Evolutionary conservation across 805 yeast genomes (phyloP).

Genomic region (Dipodascus albidus): DNA sequence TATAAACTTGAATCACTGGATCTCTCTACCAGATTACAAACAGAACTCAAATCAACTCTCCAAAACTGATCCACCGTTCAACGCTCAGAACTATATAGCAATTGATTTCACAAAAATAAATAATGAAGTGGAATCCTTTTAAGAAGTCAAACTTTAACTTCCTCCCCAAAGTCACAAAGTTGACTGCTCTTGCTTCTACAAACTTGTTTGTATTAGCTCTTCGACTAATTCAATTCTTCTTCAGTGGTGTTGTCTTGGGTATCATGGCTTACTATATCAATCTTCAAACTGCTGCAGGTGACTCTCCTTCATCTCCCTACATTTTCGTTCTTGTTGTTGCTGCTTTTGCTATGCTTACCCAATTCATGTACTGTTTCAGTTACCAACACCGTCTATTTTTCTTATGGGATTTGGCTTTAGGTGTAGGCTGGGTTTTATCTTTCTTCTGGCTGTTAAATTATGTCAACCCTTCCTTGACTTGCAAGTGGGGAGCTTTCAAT

Average conservation of each 20-base stretch:
- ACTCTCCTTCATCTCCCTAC: constrained; percentile 17
- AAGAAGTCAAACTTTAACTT: neutral
- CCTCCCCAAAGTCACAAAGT: neutral
- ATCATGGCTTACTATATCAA: constrained; percentile 18
- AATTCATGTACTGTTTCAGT: constrained; percentile 19
- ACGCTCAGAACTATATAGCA: too few species aligned
- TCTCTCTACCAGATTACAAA: too few species aligned
- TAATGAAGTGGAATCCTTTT: neutral
- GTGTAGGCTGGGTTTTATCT: constrained; percentile 15
- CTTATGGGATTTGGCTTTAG: constrained; percentile 19
- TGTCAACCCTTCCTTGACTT: constrained; percentile 12
- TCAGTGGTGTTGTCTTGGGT: constrained; percentile 21
- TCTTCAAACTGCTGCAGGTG: constrained; percentile 10
- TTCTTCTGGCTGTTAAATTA: constrained; percentile 19
- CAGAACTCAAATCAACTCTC: too few species aligned
- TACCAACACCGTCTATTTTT: constrained; percentile 14
- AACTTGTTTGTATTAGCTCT: constrained; percentile 17
- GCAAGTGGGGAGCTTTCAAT: constrained; percentile 19
- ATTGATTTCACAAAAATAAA: too few species aligned
- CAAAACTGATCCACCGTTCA: too few species aligned
- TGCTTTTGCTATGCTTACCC: constrained; percentile 17
- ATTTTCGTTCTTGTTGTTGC: constrained; percentile 18
- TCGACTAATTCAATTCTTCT: constrained; percentile 21
- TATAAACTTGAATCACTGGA: too few species aligned
- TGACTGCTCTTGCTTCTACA: constrained; percentile 15